These are phyloP conservation scores for Hericium erinaceus DNA, from an alignment of 768 basidiomycete genomes.

Conservation along the genomic window DNA sequence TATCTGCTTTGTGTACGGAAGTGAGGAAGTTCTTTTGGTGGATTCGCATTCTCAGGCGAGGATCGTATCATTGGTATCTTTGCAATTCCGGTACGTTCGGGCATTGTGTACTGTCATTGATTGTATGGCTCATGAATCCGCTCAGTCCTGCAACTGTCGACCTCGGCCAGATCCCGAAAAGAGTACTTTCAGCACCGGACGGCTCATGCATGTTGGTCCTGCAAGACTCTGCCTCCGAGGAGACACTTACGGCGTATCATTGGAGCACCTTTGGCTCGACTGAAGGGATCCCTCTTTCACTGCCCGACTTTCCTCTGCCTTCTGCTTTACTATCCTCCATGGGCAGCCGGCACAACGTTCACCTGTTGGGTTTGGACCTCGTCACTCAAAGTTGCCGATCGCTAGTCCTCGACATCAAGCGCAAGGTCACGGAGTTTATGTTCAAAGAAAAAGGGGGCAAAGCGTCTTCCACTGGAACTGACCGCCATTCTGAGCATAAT, in stretches of 20 bases:
- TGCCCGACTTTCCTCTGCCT: constrained; percentile 19
- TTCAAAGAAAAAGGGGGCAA: constrained; percentile 32
- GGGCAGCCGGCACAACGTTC: constrained; percentile 29
- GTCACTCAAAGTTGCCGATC: constrained; percentile 28
- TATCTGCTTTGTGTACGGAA: constrained; percentile 37
- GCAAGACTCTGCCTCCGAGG: constrained; percentile 4
- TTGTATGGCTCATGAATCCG: too few species aligned
- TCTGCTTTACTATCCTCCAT: constrained; percentile 35
- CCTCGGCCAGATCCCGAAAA: constrained; percentile 22
- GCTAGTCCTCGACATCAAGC: constrained; percentile 40
- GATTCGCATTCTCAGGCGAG: constrained; percentile 36
- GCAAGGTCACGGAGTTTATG: constrained; percentile 44
- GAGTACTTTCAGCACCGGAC: constrained; percentile 41
- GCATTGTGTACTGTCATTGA: neutral
- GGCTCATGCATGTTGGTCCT: constrained; percentile 41
- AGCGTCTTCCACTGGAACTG: constrained; percentile 5
- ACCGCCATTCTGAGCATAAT: constrained; percentile 32
- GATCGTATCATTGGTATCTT: constrained; percentile 43
- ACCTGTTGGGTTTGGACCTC: constrained; percentile 34
- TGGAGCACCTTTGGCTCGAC: constrained; percentile 49
- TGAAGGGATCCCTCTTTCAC: constrained; percentile 31
- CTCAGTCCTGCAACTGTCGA: constrained; percentile 30
- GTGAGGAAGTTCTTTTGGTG: constrained; percentile 43
- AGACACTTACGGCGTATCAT: constrained; percentile 35
- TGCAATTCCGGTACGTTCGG: constrained; percentile 39